Base-by-base conservation (phyloP, 75 land plant species). In the Adiantum capillusveneris region DNA sequence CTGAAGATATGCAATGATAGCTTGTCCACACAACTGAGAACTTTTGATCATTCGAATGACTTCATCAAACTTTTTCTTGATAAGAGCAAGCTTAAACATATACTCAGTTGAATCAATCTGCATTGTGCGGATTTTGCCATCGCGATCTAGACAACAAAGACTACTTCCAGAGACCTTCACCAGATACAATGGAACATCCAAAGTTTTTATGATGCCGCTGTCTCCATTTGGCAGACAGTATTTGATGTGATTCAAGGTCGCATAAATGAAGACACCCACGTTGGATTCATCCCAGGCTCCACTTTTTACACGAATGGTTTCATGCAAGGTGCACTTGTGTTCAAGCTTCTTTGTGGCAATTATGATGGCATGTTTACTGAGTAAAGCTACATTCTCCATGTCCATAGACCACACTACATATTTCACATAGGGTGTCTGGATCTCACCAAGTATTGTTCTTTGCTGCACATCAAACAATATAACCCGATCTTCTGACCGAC, bases 1-100 rank as follows among this genome's bases (percentile, higher is more conserved):
- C 60, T 84, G 87, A 13, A 84, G 68, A 46, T 84, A 84, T 26
- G 85, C 84, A 57, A 81, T 84, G 55, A 84, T 82, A 12, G 88
- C 79, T 67, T 81, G 85, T 28, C 88, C 88, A 72, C 81, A 81
- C 7, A 84, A 74, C 56, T 82, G 78, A 22, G 85, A 84, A 58
- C 66, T 72, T 26, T 72, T 67, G 49, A 79, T 70, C 87, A 81
- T 84, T 52, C 69, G 75, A 69, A 81, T 67, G 22, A 81, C 84
- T n/a, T 76, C 65, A 58, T 81, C 88, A 74, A 55, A 84, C 54
- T 55, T 81, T 67, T 75, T 75, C 61, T 70, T 81, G 44, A 75
- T 56, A 30, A 84, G 56, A 28, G 78, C 76, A 20, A 70, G 73
- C 53, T 64, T 64, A 56, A 64, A 70, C 24, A 44, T 65, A 36